Evolutionary conservation across 257 asterid genomes (phyloP), one percentile per base, ranked within the genome.

Genomic region (Handroanthus guayacan): DNA sequence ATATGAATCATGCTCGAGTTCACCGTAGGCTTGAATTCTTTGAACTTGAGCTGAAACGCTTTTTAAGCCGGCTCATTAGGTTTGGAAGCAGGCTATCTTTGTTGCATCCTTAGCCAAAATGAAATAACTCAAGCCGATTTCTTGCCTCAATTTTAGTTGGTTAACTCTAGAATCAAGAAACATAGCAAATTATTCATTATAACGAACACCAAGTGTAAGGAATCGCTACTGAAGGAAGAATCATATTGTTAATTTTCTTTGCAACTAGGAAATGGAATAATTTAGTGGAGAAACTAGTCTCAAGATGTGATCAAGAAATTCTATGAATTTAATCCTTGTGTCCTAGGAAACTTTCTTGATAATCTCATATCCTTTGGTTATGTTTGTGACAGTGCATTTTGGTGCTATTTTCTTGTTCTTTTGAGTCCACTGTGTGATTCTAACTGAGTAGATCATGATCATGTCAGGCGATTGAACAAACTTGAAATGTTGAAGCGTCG

Each of bases 401-500:
- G 34, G 38, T 18, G 11, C 41, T 71, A 5, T 4, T 8, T 12
- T 0, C 25, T 9, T 3, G 57, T 5, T 12, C 38, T 2, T 44
- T n/a, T n/a, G n/a, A n/a, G n/a, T n/a, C n/a, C n/a, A 3, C 25
- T n/a, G 44, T 16, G 4, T 20, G 41, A 71, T 43, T 66, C 72
- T 67, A 78, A 79, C 16, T 51, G 81, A 20, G 70, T 70, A 36
- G 13, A 54, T n/a, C 25, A n/a, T n/a, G n/a, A n/a, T n/a, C n/a
- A n/a, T 81, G 74, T 61, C 87, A 92, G 96, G 92, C 95, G 97
- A 54, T 56, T 94, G 78, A 82, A 74, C 81, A 89, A 75, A 85
- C 91, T 94, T 74, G 95, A 94, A 82, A 89, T 87, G 97, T 78
- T 90, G 77, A 94, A 90, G 84, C 97, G 98, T 69, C 94, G 93